These are phyloP conservation scores for Talaromyces stipitatus DNA, from an alignment of 495 filamentous ascomycete species.

Conservation along the genomic window DNA sequence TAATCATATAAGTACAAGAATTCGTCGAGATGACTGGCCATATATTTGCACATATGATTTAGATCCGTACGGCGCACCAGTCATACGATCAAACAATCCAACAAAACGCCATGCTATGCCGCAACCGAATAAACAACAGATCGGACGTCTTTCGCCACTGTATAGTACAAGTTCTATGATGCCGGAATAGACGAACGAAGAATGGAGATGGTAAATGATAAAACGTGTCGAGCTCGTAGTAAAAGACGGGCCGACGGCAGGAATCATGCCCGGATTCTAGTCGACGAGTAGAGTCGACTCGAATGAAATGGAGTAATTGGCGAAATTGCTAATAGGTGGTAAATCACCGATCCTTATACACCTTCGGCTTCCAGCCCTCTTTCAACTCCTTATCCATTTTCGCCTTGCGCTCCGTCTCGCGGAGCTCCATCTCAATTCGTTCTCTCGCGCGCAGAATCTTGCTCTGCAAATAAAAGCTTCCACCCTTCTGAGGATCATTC, in stretches of 20 bases:
- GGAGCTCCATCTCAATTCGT: slow-evolving; percentile 76
- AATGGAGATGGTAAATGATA: slow-evolving; percentile 8
- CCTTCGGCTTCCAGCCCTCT: slow-evolving; percentile 88
- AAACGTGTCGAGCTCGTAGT: slow-evolving; percentile 8
- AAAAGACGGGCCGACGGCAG: slow-evolving; percentile 2
- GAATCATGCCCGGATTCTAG: no score
- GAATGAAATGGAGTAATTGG: slow-evolving; percentile 1
- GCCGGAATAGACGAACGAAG: slow-evolving; percentile 9
- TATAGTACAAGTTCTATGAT: slow-evolving; percentile 8
- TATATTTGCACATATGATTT: not conserved
- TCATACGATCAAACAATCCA: slow-evolving; percentile 3
- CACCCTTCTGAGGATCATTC: slow-evolving; percentile 91
- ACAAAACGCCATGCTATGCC: slow-evolving; percentile 45
- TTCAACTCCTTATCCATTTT: slow-evolving; percentile 60
- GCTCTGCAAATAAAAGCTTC: slow-evolving; percentile 96
- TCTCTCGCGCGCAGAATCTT: slow-evolving; percentile 88
- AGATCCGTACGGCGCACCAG: not conserved
- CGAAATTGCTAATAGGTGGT: not conserved
- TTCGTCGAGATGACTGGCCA: not conserved
- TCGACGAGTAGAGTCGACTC: slow-evolving; percentile 4
- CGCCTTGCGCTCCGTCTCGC: slow-evolving; percentile 38
- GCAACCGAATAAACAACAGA: slow-evolving; percentile 10
- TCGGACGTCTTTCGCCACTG: not conserved
- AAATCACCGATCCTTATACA: slow-evolving; percentile 75
- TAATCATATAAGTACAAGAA: not conserved